Conservation (phyloP, 2,329 filamentous ascomycete genomes). For the Ophiostoma angusticollis region DNA sequence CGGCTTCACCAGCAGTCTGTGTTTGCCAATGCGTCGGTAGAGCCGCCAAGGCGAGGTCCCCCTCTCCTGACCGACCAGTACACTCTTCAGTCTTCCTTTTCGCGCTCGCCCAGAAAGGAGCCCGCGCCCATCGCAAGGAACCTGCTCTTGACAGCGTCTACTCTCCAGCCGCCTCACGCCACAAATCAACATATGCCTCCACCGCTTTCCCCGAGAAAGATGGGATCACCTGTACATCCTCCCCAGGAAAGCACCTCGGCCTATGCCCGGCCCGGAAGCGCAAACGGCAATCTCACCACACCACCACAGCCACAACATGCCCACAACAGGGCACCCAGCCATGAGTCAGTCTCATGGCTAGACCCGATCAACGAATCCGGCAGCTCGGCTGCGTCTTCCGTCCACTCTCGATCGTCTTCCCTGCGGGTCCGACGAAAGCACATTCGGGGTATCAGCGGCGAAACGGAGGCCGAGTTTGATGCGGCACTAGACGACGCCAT, state of each 20-base stretch:
- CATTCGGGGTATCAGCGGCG: slow-evolving; percentile 53
- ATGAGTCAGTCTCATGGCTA: slow-evolving; percentile 82
- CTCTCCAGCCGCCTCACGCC: slow-evolving; percentile 32
- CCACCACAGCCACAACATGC: neutral
- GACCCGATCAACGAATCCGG: slow-evolving; percentile 88
- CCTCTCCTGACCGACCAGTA: slow-evolving; percentile 22
- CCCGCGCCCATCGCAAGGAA: slow-evolving; percentile 17
- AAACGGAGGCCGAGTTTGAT: slow-evolving; percentile 82
- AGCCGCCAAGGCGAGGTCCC: slow-evolving; percentile 17
- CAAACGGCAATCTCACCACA: neutral
- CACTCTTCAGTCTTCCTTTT: slow-evolving; percentile 41
- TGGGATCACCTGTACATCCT: neutral
- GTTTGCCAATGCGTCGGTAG: slow-evolving; percentile 16
- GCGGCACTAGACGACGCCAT: slow-evolving; percentile 89
- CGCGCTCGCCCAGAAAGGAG: slow-evolving; percentile 32
- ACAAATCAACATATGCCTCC: slow-evolving; percentile 53
- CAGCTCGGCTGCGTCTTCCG: slow-evolving; percentile 63
- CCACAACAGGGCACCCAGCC: slow-evolving; percentile 50
- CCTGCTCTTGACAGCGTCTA: neutral
- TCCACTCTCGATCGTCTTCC: slow-evolving; percentile 68
- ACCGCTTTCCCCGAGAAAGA: slow-evolving; percentile 53
- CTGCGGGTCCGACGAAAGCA: slow-evolving; percentile 55
- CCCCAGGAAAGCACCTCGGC: neutral
- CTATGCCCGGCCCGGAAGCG: slow-evolving; percentile 4
- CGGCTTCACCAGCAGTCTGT: slow-evolving; percentile 16